Evolutionary conservation across 2,329 filamentous ascomycete genomes (phyloP), one percentile per base, ranked within the genome.

Genomic region (Westerdykella aurantiaca): DNA sequence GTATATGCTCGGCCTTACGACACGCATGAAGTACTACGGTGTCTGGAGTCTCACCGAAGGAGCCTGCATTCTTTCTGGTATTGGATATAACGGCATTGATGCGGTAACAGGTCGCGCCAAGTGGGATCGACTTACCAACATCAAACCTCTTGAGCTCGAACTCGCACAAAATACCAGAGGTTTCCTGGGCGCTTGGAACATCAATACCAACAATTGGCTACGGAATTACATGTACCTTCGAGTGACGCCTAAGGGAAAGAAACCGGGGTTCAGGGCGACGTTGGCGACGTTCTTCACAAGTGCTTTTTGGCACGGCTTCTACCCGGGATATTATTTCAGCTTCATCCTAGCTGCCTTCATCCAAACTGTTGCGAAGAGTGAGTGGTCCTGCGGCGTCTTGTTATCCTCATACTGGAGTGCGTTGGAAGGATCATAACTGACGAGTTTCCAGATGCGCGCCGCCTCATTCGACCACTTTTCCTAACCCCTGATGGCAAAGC

Each of bases 281-380:
- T 72, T 98, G 72, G 88, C 89, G 29, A 98, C 93, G 0, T 98
- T 98, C 64, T 80, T 82, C 6, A 97, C 93, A 16, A 95, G 89
- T 60, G 91, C 93, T 3, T 84, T 97, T 55, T 98, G 93, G 93
- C 93, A 98, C 62, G 93, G 93, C 23, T 98, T 98, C 69, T 94
- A 95, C 55, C 91, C 93, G 0, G 93, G 93, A 5, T 98, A 98
- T 69, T 97, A 97, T 67, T 71, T 98, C 48, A 79, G 85, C 5
- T 98, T 98, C 60, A 72, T 97, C 34, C 76, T 97, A 6, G 93
- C 87, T 1, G 89, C 88, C 49, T 86, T 98, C 53, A 79, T 96
- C 23, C 93, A 98, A 64, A 96, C 89, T 2, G 84, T 84, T 14
- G 90, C 93, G 43, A 98, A 98, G 74, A 89, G 90, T 96, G 75